Evolutionary conservation across 2,329 filamentous ascomycete genomes (phyloP).

Genomic region (Colletotrichum brevisporum): DNA sequence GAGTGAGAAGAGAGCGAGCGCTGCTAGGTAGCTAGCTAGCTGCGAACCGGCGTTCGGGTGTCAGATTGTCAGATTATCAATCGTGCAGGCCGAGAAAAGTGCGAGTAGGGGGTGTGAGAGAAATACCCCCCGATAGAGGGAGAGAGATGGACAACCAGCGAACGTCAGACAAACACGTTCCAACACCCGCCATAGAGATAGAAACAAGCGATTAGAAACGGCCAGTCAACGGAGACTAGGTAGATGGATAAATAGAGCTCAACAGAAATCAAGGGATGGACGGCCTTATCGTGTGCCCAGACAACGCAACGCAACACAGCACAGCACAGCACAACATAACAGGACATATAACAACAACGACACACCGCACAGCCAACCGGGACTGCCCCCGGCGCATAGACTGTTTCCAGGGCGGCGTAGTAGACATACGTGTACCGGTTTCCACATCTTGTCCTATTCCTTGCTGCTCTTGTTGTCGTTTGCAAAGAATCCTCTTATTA

Average conservation of each 20-base stretch:
- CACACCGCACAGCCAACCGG: not conserved
- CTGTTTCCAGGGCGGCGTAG: not conserved
- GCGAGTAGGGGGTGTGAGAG: not conserved
- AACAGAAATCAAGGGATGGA: constrained; percentile 26
- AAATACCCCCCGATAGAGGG: not conserved
- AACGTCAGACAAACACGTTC: constrained; percentile 34
- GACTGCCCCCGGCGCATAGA: constrained; percentile 3
- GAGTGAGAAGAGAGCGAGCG: not conserved
- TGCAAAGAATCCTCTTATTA: too few relatives aligned
- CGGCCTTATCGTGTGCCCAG: not conserved
- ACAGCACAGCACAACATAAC: not conserved
- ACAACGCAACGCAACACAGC: not conserved
- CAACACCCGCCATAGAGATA: not conserved
- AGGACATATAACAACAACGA: not conserved
- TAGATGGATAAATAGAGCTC: constrained; percentile 5
- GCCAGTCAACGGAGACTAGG: constrained; percentile 1
- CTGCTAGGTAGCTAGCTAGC: not conserved
- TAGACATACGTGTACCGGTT: constrained; percentile 13
- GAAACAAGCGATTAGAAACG: constrained; percentile 34
- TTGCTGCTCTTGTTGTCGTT: constrained; percentile 3
- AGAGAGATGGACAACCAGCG: not conserved
- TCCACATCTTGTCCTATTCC: constrained; percentile 17
- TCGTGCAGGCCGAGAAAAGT: constrained; percentile 7
- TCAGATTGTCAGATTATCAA: constrained; percentile 21
- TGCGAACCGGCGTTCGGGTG: constrained; percentile 26